Evolutionary conservation across 176 grass and related monocot genomes (phyloP), one percentile per base, ranked within the genome.

Genomic region (Avena insularis): DNA sequence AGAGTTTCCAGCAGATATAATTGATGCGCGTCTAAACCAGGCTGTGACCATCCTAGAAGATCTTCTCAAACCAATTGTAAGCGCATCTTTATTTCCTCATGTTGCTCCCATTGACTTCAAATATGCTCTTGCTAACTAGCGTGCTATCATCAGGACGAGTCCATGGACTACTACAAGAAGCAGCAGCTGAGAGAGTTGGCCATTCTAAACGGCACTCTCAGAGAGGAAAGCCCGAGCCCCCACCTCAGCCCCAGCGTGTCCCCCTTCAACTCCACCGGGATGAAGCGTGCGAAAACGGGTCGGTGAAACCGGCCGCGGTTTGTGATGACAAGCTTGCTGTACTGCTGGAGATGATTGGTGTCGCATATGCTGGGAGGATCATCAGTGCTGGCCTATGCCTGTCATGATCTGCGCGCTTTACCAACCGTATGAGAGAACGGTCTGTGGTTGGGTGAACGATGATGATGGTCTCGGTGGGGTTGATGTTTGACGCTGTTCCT

Each of bases 111-210:
- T 36, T 55, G 38, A 82, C 21, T 75, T 19, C 16, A 60, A 5
- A 69, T 23, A n/a, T 84, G 6, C 64, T 85, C 66, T 87, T 67
- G 59, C 58, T 82, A n/a, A 76, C 73, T 29, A 53, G 23, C 33
- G 21, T 6, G 40, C 3, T 54, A 14, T 80, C 84, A 40, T 81
- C 80, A 99, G 97, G 97, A 96, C 12, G 97, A 99, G 82, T 93
- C 93, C n/a, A 94, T 96, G 91, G 97, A 99, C 82, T 99, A 93
- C 87, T 96, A 96, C 80, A 99, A 96, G 86, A 96, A 99, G 74
- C 94, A 99, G 78, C 97, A 99, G 35, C 72, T 99, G 72, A 94
- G 92, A 82, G 97, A 99, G 77, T 84, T 99, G 47, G 97, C 97
- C 9, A 99, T 96, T 87, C 80, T 94, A 66, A 99, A 99, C 21